These are phyloP conservation scores for Acrocalymma vagum DNA, from an alignment of 2,329 filamentous ascomycete species.

Conservation along the genomic window DNA sequence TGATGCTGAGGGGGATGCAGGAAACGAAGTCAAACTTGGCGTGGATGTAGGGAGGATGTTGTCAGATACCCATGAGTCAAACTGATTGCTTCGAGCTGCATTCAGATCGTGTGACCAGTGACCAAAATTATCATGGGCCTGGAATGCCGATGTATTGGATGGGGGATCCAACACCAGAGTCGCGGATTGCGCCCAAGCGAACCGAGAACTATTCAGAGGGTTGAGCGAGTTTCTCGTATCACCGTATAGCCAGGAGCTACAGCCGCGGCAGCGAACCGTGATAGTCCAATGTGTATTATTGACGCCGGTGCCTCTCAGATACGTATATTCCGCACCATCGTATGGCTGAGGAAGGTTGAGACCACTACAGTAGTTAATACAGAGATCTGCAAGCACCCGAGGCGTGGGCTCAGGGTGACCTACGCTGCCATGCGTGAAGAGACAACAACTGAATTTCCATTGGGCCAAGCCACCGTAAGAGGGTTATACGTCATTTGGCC, in stretches of 20 bases:
- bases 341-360: slow-evolving; percentile 32
- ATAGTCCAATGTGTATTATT: slow-evolving; percentile 36
- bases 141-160: slow-evolving; percentile 33
- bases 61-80: slow-evolving; percentile 23
- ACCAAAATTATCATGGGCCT: slow-evolving; percentile 28
- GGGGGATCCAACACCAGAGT: slow-evolving; percentile 26
- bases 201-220: no score
- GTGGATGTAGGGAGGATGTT: slow-evolving; percentile 22
- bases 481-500: slow-evolving; percentile 60
- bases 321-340: slow-evolving; percentile 26
- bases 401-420: slow-evolving; percentile 34
- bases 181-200: slow-evolving; percentile 18
- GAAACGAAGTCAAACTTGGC: slow-evolving; percentile 7
- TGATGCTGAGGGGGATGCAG: slow-evolving; percentile 6
- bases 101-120: slow-evolving; percentile 30
- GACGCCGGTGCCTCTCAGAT: slow-evolving; percentile 32
- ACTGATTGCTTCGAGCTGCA: slow-evolving; percentile 22
- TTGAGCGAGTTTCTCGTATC: no score
- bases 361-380: slow-evolving; percentile 12
- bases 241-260: slow-evolving; percentile 27
- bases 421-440: slow-evolving; percentile 58
- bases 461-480: slow-evolving; percentile 56
- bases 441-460: slow-evolving; percentile 44
- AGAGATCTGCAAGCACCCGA: background rate
- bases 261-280: slow-evolving; percentile 33